Conservation (phyloP, 1,284 basidiomycete species). For the Xerocomus amazonicus region DNA sequence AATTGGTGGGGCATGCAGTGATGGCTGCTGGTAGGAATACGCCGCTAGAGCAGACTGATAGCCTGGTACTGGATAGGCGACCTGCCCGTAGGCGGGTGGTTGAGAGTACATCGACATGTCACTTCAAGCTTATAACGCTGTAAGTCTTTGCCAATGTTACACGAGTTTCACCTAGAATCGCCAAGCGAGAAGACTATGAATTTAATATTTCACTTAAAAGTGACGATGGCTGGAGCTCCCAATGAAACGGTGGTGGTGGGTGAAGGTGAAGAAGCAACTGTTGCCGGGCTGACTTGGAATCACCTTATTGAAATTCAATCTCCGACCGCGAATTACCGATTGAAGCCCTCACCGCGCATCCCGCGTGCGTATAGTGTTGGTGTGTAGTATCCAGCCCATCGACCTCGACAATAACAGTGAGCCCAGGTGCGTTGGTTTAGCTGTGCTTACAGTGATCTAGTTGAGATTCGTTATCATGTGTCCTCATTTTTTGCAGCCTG, state of each 20-base stretch:
- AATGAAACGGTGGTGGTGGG: slow-evolving; percentile 47
- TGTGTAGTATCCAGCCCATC: slow-evolving; percentile 11
- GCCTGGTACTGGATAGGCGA: slow-evolving; percentile 36
- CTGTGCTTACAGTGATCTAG: neutral
- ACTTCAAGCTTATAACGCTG: slow-evolving; percentile 34
- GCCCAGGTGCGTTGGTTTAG: slow-evolving; percentile 27
- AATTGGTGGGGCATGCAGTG: slow-evolving; percentile 45
- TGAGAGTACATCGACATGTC: slow-evolving; percentile 51
- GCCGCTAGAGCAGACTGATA: slow-evolving; percentile 42
- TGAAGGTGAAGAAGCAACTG: slow-evolving; percentile 38
- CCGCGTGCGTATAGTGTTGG: neutral
- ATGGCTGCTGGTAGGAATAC: slow-evolving; percentile 47
- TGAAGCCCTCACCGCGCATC: slow-evolving; percentile 1
- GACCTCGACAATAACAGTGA: slow-evolving; percentile 25
- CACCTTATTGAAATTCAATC: slow-evolving; percentile 26
- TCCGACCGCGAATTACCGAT: slow-evolving; percentile 34
- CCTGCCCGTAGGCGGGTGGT: slow-evolving; percentile 39
- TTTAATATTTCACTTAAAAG: slow-evolving; percentile 38
- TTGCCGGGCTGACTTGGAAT: slow-evolving; percentile 22
- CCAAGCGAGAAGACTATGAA: slow-evolving; percentile 35
- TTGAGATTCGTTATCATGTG: neutral
- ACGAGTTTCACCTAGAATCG: slow-evolving; percentile 30
- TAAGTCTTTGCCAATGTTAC: slow-evolving; percentile 29
- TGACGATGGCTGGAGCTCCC: slow-evolving; percentile 33
- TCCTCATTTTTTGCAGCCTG: slow-evolving; percentile 3